phyloP scores from a whole-genome alignment of 148 eudicot species.

The Nepenthes mirabilis region DNA sequence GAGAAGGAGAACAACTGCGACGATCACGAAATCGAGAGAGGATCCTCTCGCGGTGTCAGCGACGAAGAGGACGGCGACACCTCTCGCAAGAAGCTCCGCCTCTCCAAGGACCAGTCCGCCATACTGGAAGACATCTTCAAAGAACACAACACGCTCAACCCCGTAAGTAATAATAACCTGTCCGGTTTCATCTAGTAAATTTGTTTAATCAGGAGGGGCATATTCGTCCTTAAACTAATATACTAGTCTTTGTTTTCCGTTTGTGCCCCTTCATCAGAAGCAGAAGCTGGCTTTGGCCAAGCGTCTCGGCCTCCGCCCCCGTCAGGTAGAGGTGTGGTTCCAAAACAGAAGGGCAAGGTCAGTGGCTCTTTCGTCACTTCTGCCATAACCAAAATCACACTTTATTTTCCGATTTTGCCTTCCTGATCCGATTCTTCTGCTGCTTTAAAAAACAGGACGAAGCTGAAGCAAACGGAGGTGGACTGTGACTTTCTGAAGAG shows the following conservation, averaged over 20 bases:
- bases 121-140: conserved; percentile 75
- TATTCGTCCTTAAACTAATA: conserved; percentile 9
- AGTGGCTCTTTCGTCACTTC: conserved; percentile 8
- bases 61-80: conserved; percentile 81
- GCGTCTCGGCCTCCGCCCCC: conserved; percentile 66
- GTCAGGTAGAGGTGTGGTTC: conserved; percentile 97
- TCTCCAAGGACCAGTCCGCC: conserved; percentile 68
- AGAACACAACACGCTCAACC: conserved; percentile 75
- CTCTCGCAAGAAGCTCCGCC: conserved; percentile 56
- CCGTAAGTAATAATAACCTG: conserved; percentile 28
- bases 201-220: neutral
- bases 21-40: conserved; percentile 33
- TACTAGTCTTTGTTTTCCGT: neutral
- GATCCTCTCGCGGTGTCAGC: conserved; percentile 39
- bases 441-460: conserved; percentile 33
- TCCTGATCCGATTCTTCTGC: neutral
- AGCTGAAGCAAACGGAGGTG: conserved; percentile 68
- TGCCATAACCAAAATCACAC: neutral
- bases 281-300: conserved; percentile 79
- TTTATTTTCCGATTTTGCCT: conserved; percentile 2
- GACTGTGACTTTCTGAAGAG: conserved; percentile 52
- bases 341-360: conserved; percentile 91
- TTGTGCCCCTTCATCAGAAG: conserved; percentile 33
- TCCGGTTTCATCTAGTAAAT: neutral
- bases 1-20: conserved; percentile 32